Conservation (phyloP, 441 rosid species). For the Omphalea diandra region DNA sequence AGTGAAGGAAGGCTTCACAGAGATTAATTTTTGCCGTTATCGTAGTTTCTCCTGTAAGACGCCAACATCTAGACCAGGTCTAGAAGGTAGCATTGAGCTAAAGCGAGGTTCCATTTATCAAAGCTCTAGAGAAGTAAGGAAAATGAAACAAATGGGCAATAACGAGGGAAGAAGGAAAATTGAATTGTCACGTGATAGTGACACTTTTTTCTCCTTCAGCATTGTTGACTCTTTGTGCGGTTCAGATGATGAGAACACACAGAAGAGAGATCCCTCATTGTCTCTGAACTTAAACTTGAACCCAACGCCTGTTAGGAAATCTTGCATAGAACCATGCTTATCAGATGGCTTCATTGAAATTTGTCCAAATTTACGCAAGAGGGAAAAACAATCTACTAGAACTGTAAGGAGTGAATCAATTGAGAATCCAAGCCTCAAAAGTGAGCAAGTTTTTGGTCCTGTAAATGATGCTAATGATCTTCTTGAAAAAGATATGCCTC, state of each 20-base stretch:
- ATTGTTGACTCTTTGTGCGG: constrained; percentile 66
- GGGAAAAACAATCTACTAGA: constrained; percentile 35
- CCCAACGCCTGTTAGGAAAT: constrained; percentile 24
- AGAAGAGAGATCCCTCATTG: constrained; percentile 38
- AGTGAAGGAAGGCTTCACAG: constrained; percentile 71
- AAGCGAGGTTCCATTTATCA: constrained; percentile 81
- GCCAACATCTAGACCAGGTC: constrained; percentile 47
- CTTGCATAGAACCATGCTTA: constrained; percentile 40
- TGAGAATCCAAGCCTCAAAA: constrained; percentile 31
- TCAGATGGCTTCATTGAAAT: constrained; percentile 57
- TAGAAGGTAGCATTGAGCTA: constrained; percentile 46
- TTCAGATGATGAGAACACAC: constrained; percentile 56
- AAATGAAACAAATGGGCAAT: constrained; percentile 46
- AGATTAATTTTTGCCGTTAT: constrained; percentile 68
- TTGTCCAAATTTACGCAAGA: constrained; percentile 36
- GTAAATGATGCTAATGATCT: constrained; percentile 40
- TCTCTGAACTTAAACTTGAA: constrained; percentile 27
- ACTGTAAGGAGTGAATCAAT: constrained; percentile 24
- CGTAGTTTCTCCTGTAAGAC: constrained; percentile 74
- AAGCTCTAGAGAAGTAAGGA: constrained; percentile 55
- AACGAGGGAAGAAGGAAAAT: constrained; percentile 54
- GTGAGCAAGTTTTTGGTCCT: constrained; percentile 39
- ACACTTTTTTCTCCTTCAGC: constrained; percentile 51
- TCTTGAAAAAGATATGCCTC: constrained; percentile 42
- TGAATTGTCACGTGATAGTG: constrained; percentile 55